Evolutionary conservation across 192 early-diverging fungal genomes (phyloP).

Genomic region (Backusella mclennaniae): DNA sequence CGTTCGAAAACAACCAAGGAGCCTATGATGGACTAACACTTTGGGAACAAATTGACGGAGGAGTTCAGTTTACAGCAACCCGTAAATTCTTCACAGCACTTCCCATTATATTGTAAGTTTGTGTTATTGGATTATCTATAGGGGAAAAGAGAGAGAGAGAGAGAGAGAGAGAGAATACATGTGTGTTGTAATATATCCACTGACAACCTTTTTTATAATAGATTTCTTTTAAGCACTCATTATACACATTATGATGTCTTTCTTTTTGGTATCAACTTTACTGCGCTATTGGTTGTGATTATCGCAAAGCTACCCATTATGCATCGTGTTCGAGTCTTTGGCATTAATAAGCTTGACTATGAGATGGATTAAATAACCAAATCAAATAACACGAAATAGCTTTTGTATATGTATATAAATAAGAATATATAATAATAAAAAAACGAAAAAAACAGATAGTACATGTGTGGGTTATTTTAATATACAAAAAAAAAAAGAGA

Average conservation of each 20-base stretch:
- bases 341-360: constrained; percentile 64
- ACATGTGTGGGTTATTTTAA: too few species aligned
- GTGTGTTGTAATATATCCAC: not conserved
- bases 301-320: constrained; percentile 91
- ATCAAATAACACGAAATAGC: not conserved
- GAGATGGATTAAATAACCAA: constrained; percentile 14
- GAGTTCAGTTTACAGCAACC: constrained; percentile 96
- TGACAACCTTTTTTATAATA: constrained; percentile 23
- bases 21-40: constrained; percentile 91
- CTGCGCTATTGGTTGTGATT: constrained; percentile 77
- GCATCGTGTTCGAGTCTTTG: constrained; percentile 92
- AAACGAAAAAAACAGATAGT: not conserved
- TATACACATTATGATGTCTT: constrained; percentile 93
- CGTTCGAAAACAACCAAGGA: constrained; percentile 92
- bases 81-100: constrained; percentile 97
- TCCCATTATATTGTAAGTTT: constrained; percentile 88
- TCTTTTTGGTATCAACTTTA: constrained; percentile 91
- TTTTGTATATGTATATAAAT: not conserved
- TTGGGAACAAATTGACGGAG: constrained; percentile 99
- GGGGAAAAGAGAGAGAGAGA: not conserved
- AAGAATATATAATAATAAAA: not conserved
- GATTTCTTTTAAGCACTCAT: constrained; percentile 92
- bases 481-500: too few species aligned
- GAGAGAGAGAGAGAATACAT: not conserved
- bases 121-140: too few species aligned